Evolutionary conservation across 2,329 filamentous ascomycete genomes (phyloP).

Genomic region (Aschersonia sp.): DNA sequence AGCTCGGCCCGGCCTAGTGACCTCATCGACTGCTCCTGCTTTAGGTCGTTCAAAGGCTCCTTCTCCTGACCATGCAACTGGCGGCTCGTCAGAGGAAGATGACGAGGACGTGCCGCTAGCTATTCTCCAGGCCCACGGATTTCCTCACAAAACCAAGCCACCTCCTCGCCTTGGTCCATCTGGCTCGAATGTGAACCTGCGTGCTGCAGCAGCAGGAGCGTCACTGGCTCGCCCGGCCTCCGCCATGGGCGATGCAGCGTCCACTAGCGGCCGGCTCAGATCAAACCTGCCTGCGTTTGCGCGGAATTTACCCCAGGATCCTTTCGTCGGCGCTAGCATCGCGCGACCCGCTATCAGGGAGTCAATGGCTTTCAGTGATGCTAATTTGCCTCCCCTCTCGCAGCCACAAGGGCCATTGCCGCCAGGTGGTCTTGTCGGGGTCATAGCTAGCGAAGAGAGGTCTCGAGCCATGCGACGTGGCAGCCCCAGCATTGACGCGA

Average conservation of each 20-base stretch:
- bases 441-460: conserved; percentile 76
- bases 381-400: conserved; percentile 22
- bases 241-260: conserved; percentile 27
- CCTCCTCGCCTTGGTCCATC: conserved; percentile 51
- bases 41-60: conserved; percentile 25
- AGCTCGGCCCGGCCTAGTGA: conserved; percentile 38
- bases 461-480: conserved; percentile 64
- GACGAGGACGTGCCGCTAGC: conserved; percentile 81
- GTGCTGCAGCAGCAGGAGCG: conserved; percentile 32
- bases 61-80: conserved; percentile 23
- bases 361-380: conserved; percentile 52
- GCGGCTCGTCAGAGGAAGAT: conserved; percentile 65
- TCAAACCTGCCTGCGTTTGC: conserved; percentile 65
- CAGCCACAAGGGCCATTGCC: conserved; percentile 29
- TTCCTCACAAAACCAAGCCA: conserved; percentile 63
- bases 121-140: conserved; percentile 78
- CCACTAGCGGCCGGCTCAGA: conserved; percentile 14
- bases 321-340: conserved; percentile 67
- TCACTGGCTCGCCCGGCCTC: conserved; percentile 40
- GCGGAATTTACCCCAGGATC: conserved; percentile 66
- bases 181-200: conserved; percentile 58
- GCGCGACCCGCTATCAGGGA: conserved; percentile 61
- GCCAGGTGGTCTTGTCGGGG: conserved; percentile 69
- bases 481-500: conserved; percentile 51
- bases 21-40: conserved; percentile 49